Percentiles rank a stretch among this genome's conserved stretches.
Evolutionary conservation across 2,329 filamentous ascomycete genomes (phyloP).

Genomic region (Trichoderma hamatum): DNA sequence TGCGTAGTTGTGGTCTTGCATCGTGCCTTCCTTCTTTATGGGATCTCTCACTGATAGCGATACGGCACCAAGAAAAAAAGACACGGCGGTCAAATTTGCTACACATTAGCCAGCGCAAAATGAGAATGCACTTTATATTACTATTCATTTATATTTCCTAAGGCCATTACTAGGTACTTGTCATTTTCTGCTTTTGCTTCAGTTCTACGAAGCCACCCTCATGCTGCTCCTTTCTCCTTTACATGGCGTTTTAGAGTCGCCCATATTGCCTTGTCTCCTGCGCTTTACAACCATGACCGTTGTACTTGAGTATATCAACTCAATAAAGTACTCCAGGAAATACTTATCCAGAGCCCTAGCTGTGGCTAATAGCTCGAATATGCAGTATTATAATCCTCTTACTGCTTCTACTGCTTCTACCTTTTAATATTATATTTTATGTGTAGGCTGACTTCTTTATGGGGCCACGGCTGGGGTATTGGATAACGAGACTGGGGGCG

Average conservation of each 20-base stretch:
- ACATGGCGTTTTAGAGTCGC: neutral
- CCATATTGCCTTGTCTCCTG: neutral
- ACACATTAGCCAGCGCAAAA: neutral
- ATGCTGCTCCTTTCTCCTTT: neutral
- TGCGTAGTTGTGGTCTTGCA: neutral
- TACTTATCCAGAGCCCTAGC: no score
- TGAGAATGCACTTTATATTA: neutral
- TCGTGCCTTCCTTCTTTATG: slow-evolving; percentile 21
- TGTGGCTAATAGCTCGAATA: no score
- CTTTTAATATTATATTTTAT: no score
- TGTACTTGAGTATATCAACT: no score
- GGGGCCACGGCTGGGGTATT: no score
- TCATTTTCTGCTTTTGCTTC: neutral
- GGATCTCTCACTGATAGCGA: neutral
- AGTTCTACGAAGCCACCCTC: neutral
- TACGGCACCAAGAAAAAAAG: neutral
- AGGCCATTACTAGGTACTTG: neutral
- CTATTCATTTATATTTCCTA: neutral
- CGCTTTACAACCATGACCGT: neutral
- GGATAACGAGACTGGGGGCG: no score
- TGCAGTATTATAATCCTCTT: no score
- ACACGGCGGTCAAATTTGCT: neutral
- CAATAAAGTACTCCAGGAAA: no score
- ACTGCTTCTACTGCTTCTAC: no score
- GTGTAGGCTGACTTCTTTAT: no score